phyloP scores from a whole-genome alignment of 768 basidiomycete genomes.

The Amanita inopinata region DNA sequence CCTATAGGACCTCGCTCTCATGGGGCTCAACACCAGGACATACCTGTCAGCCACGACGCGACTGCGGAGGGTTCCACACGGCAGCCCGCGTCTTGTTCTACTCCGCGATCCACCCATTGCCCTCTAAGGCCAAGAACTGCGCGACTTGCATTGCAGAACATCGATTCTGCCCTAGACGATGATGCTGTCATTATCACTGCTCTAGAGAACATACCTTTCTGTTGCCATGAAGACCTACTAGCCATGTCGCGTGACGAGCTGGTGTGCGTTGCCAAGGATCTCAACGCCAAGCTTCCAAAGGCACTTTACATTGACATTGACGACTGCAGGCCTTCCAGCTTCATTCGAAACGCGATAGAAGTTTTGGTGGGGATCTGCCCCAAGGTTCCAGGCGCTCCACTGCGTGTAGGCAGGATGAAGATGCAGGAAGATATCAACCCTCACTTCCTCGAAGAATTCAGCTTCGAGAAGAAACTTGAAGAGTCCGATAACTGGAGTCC shows the following conservation, averaged over 20 bases:
- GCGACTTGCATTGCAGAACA: slow-evolving; percentile 52
- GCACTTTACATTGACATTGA: slow-evolving; percentile 38
- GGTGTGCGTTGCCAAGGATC: slow-evolving; percentile 36
- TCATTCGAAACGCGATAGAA: slow-evolving; percentile 49
- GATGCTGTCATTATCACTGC: slow-evolving; percentile 58
- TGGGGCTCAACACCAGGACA: background rate
- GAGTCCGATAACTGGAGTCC: slow-evolving; percentile 2
- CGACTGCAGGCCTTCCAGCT: slow-evolving; percentile 26
- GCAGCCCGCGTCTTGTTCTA: background rate
- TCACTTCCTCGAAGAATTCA: slow-evolving; percentile 7
- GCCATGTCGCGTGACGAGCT: slow-evolving; percentile 51
- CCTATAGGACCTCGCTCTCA: slow-evolving; percentile 2
- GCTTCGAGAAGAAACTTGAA: slow-evolving; percentile 7
- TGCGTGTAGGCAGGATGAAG: slow-evolving; percentile 10
- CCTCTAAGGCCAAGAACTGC: slow-evolving; percentile 13
- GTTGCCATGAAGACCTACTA: slow-evolving; percentile 65
- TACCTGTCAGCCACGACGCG: background rate
- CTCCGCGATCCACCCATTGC: slow-evolving; percentile 2
- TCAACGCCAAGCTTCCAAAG: slow-evolving; percentile 50
- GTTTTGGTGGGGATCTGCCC: slow-evolving; percentile 46
- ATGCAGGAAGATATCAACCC: slow-evolving; percentile 4
- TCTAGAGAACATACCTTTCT: slow-evolving; percentile 50
- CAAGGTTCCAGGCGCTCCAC: slow-evolving; percentile 28
- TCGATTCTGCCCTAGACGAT: slow-evolving; percentile 35
- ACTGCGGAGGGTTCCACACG: background rate